Base-by-base conservation (phyloP, 2,329 filamentous ascomycete genomes). In the Cercospora zeae-maydis region DNA sequence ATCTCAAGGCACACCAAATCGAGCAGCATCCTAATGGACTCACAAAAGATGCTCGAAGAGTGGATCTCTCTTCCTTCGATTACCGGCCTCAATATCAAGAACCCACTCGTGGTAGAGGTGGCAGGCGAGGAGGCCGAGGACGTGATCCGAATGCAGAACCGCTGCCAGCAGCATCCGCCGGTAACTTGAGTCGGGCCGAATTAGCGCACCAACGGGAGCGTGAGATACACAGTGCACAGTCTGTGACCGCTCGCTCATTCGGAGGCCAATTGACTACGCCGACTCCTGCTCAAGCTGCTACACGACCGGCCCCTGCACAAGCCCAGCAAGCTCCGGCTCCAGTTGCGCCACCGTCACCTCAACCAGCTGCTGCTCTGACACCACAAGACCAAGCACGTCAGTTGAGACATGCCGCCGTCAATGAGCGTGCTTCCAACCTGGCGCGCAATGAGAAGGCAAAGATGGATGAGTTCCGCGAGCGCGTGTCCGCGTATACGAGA, bases 1-100 rank as follows among this genome's bases (percentile, higher is more conserved):
- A 99, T 72, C 79, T 99, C 52, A 96, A 98, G 75, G 95, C 90
- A 2, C 95, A 99, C 77, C 91, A 96, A 75, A 78, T 99, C 9
- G 88, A 90, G 70, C 85, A 88, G 59, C 95, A 99, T 74, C 91
- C 88, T 0, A 86, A 88, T 69, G 86, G 88, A 0, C 76, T 96
- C 24, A 91, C 92, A 8, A 97, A 96, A 72, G 90, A 97, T 75
- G 91, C 92, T 4, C 85, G 93, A 56, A 79, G 89, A 24, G 93
- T 99, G 5, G 91, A 98, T 74, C 88, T 99, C 67, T 91, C 92
- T 0, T 84, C 85, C 19, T 98, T 99, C 73, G 90, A 96, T 69
- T 87, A 89, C 66, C 84, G 92, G 37, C 82, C 86, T 45, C 83
- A 90, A 1, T 95, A 96, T 70, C 81, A 86, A 65, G 82, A 81